These are phyloP conservation scores for Striga asiatica DNA, from an alignment of 257 asterid genomes.

Conservation along the genomic window DNA sequence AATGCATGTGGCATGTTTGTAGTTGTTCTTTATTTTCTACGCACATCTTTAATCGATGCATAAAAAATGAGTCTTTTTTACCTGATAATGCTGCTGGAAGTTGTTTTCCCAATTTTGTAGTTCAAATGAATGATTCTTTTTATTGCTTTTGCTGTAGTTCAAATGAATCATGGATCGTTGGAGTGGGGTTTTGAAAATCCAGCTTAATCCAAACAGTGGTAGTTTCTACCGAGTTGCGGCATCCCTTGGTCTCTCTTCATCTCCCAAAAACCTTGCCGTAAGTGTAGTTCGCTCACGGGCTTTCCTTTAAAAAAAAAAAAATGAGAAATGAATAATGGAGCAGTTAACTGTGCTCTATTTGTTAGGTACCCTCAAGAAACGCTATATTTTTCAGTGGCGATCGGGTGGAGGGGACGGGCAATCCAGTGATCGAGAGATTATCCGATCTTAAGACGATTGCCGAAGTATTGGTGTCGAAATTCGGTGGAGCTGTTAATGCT, in stretches of 20 bases:
- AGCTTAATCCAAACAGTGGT: slow-evolving; percentile 42
- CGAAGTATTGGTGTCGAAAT: slow-evolving; percentile 68
- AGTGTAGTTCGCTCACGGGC: slow-evolving; percentile 19
- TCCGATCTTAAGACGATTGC: slow-evolving; percentile 69
- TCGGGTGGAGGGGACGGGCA: slow-evolving; percentile 58
- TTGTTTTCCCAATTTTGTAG: neutral
- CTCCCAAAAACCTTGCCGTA: slow-evolving; percentile 45
- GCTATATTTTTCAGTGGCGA: slow-evolving; percentile 84
- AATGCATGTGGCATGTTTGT: too few relatives aligned
- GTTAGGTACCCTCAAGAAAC: slow-evolving; percentile 80
- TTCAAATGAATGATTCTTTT: slow-evolving; percentile 1
- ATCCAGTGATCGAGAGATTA: slow-evolving; percentile 78
- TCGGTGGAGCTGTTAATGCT: slow-evolving; percentile 73
- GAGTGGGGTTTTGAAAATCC: slow-evolving; percentile 67
- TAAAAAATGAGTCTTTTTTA: too few relatives aligned
- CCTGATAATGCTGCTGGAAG: too few relatives aligned
- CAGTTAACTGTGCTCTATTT: neutral
- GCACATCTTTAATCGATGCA: too few relatives aligned
- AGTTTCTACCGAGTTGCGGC: slow-evolving; percentile 67
- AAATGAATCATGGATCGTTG: slow-evolving; percentile 69
- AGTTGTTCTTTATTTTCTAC: too few relatives aligned
- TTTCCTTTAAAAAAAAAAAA: neutral
- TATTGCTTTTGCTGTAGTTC: neutral
- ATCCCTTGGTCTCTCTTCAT: slow-evolving; percentile 59
- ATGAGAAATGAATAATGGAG: neutral